These are phyloP conservation scores for Paraphoma sp. DNA, from an alignment of 2,329 filamentous ascomycete species.

Conservation along the genomic window DNA sequence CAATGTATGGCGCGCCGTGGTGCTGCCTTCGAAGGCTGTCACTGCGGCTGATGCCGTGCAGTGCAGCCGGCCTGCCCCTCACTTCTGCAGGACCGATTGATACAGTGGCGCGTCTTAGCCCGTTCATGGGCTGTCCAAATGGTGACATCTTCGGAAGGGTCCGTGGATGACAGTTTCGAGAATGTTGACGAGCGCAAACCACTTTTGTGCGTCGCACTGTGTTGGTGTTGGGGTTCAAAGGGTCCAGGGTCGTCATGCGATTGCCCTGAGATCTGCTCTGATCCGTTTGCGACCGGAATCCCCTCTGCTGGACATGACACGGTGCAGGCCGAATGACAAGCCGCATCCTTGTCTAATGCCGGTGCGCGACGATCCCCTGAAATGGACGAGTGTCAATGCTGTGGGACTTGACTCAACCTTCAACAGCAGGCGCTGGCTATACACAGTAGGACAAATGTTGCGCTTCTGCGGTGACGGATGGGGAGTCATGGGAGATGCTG, in stretches of 20 bases:
- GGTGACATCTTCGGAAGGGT: not conserved
- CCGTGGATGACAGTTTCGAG: not conserved
- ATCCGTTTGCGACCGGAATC: not conserved
- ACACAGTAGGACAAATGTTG: too few relatives aligned
- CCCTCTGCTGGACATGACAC: not conserved
- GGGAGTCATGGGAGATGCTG: too few relatives aligned
- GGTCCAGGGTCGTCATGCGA: not conserved
- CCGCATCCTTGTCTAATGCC: not conserved
- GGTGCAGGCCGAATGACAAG: conserved; percentile 1
- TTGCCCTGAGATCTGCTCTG: not conserved
- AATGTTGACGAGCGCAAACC: not conserved
- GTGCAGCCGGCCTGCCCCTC: not conserved
- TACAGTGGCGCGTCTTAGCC: not conserved
- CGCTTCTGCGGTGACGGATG: too few relatives aligned
- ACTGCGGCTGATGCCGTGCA: not conserved
- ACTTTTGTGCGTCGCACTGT: not conserved
- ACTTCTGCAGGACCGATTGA: not conserved
- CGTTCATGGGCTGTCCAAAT: not conserved
- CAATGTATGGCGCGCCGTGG: not conserved
- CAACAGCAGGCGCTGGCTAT: too few relatives aligned
- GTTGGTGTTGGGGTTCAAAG: not conserved
- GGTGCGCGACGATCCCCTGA: not conserved
- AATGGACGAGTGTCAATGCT: not conserved
- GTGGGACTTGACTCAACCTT: too few relatives aligned
- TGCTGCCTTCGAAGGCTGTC: not conserved